Evolutionary conservation across 176 grass and related monocot genomes (phyloP).

Genomic region (Poa annua): DNA sequence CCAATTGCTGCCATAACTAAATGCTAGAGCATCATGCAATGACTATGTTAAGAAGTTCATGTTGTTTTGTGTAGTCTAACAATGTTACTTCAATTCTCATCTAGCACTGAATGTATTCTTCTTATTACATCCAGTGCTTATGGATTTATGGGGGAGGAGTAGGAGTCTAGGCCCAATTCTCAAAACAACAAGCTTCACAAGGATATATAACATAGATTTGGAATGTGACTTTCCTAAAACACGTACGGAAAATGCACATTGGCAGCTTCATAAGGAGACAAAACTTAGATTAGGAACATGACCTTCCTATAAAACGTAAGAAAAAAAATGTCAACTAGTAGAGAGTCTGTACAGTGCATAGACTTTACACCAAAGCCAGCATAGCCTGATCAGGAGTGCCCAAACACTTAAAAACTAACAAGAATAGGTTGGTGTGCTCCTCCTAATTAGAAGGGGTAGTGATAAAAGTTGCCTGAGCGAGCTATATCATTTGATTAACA

Average conservation of each 20-base stretch:
- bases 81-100: background rate
- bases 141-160: background rate
- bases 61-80: background rate
- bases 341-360: background rate
- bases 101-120: too few relatives aligned
- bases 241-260: background rate
- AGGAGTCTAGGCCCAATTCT: background rate
- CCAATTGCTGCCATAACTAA: constrained; percentile 14
- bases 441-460: background rate
- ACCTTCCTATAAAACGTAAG: background rate
- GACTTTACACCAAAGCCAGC: background rate
- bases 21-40: background rate
- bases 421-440: background rate
- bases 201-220: background rate
- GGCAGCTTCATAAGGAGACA: background rate
- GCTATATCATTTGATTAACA: background rate
- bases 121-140: background rate
- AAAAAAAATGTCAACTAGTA: background rate
- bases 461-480: background rate
- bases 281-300: background rate
- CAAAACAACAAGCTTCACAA: background rate
- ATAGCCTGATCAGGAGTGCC: background rate
- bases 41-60: background rate
- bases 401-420: constrained; percentile 7
- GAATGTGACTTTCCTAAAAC: background rate